A percentile compares a stretch with the other conserved stretches of the same genome.
These are phyloP conservation scores for Leishmania mexicana DNA, from an alignment of 208 protist species.

Conservation along the genomic window DNA sequence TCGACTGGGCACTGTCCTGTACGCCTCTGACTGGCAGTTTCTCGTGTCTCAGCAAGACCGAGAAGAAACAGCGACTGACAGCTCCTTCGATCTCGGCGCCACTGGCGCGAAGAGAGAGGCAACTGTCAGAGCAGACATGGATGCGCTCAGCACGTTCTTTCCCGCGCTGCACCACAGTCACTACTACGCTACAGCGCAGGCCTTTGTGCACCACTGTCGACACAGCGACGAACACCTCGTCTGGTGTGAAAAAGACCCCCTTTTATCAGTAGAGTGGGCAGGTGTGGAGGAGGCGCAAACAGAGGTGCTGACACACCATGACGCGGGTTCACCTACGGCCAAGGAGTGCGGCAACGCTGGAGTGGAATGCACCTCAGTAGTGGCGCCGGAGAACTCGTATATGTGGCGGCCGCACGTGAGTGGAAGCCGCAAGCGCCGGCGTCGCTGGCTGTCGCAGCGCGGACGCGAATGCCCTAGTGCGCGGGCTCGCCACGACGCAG, in stretches of 20 bases:
- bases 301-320: neutral
- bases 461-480: neutral
- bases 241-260: conserved; percentile 57
- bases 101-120: neutral
- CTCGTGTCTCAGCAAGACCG: conserved; percentile 6
- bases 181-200: conserved; percentile 47
- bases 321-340: neutral
- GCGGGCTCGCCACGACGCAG: neutral
- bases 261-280: conserved; percentile 39
- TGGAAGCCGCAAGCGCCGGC: conserved; percentile 16
- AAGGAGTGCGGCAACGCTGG: neutral
- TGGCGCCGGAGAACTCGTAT: neutral
- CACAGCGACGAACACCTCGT: conserved; percentile 60
- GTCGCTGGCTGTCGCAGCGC: conserved; percentile 9
- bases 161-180: conserved; percentile 61
- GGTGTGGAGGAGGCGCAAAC: neutral
- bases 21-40: conserved; percentile 18
- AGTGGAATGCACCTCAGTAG: neutral
- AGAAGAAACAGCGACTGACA: neutral
- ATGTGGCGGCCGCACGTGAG: neutral
- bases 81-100: neutral
- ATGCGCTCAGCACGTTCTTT: conserved; percentile 65
- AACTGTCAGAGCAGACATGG: conserved; percentile 37
- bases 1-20: conserved; percentile 8
- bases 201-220: conserved; percentile 59